phyloP scores from a whole-genome alignment of 257 asterid species.

The Handroanthus guayacan region DNA sequence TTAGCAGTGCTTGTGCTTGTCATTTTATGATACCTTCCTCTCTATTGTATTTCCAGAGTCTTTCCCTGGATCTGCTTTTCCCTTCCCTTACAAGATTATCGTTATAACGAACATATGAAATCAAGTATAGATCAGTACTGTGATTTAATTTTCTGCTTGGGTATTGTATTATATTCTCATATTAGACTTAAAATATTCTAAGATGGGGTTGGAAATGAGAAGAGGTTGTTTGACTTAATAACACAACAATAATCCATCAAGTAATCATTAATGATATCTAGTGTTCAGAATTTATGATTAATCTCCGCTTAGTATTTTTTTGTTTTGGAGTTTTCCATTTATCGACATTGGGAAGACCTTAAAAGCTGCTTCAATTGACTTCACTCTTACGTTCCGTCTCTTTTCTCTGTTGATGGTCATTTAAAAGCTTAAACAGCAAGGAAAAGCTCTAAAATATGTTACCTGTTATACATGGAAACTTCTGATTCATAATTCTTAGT shows the following conservation, averaged over 20 bases:
- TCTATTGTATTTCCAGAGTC: slow-evolving; percentile 17
- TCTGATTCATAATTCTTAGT: neutral
- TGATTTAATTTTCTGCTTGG: neutral
- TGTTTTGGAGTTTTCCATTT: neutral
- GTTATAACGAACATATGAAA: neutral
- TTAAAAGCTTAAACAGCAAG: neutral
- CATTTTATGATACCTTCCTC: neutral
- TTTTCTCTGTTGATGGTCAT: neutral
- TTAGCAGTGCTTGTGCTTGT: neutral
- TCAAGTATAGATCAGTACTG: neutral
- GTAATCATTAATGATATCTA: neutral
- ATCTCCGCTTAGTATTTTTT: neutral
- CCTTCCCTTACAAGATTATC: slow-evolving; percentile 1
- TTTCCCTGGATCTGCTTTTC: neutral
- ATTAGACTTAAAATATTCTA: slow-evolving; percentile 8
- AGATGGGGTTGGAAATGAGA: slow-evolving; percentile 10
- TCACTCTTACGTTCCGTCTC: neutral
- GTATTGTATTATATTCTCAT: neutral
- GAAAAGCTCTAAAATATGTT: neutral
- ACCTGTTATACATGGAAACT: neutral
- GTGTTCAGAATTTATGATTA: slow-evolving; percentile 5
- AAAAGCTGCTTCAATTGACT: too few relatives aligned
- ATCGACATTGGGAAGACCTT: neutral
- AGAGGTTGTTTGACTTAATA: neutral
- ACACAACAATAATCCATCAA: neutral